phyloP scores from a whole-genome alignment of 2,329 filamentous ascomycete species.

The Botryotinia globosa region DNA sequence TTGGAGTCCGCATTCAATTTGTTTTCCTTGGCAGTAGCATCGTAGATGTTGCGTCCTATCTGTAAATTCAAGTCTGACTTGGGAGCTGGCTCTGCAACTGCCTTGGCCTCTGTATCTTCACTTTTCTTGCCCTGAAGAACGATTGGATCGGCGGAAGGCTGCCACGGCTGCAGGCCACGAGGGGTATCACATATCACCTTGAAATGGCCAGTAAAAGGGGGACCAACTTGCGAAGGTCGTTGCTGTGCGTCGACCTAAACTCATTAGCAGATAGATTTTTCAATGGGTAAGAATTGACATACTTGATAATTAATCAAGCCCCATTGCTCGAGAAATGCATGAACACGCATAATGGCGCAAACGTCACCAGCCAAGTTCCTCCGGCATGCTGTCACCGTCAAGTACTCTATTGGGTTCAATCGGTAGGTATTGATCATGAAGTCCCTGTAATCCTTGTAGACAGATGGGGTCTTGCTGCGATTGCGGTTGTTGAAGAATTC shows the following conservation, averaged over 20 bases:
- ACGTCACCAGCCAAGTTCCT: conserved; percentile 95
- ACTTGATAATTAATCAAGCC: conserved; percentile 99
- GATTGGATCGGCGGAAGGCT: conserved; percentile 77
- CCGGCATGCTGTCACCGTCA: conserved; percentile 94
- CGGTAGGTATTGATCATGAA: conserved; percentile 99
- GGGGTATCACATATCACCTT: conserved; percentile 94
- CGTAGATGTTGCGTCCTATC: conserved; percentile 92
- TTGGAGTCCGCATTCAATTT: conserved; percentile 60
- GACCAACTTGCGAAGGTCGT: conserved; percentile 89
- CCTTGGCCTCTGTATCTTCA: conserved; percentile 49
- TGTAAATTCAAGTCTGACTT: conserved; percentile 90
- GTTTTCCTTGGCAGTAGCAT: conserved; percentile 79
- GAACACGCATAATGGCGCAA: conserved; percentile 98
- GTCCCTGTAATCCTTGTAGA: conserved; percentile 98
- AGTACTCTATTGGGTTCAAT: conserved; percentile 90
- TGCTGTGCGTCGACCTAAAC: conserved; percentile 89
- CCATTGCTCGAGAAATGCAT: conserved; percentile 98
- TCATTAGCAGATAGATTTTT: conserved; percentile 34
- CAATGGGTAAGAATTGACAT: conserved; percentile 32
- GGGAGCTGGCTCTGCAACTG: conserved; percentile 58
- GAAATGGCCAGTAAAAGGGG: conserved; percentile 97
- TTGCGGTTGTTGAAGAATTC: conserved; percentile 99
- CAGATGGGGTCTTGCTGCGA: conserved; percentile 92
- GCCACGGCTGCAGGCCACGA: conserved; percentile 89
- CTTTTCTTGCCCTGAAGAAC: conserved; percentile 60